These are phyloP conservation scores for Echinochloa phyllopogon DNA, from an alignment of 176 grass and related monocot species.

Conservation along the genomic window DNA sequence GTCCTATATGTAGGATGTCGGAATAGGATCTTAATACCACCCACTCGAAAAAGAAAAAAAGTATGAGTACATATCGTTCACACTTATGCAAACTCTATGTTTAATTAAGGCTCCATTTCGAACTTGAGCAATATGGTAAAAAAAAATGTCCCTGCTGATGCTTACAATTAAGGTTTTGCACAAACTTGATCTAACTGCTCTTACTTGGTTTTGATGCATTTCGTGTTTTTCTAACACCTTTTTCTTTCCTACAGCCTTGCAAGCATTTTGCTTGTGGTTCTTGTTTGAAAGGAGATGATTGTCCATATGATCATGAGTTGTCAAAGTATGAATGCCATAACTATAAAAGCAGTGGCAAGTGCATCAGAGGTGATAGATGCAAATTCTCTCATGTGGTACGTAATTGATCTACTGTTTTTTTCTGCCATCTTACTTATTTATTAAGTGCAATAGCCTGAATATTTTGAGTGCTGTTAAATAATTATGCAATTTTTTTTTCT, in stretches of 20 bases:
- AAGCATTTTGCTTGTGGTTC: conserved; percentile 38
- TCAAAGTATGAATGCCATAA: background rate
- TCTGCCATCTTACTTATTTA: conserved; percentile 33
- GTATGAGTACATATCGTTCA: background rate
- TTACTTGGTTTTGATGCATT: too few species aligned
- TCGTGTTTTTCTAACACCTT: too few species aligned
- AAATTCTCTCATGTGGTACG: conserved; percentile 95
- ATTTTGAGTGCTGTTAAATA: background rate
- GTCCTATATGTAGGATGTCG: background rate
- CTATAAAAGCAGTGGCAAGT: too few species aligned
- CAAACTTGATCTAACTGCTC: too few species aligned
- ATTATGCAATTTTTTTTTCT: conserved; percentile 5
- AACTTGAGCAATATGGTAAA: too few species aligned
- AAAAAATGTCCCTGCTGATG: background rate
- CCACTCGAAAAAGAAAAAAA: background rate
- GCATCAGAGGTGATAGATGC: conserved; percentile 55
- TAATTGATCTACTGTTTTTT: conserved; percentile 6
- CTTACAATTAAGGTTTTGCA: too few species aligned
- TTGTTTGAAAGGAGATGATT: too few species aligned
- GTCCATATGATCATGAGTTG: too few species aligned
- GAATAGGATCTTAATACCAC: background rate
- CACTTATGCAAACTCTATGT: too few species aligned
- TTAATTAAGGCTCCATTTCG: too few species aligned
- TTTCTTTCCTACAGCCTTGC: too few species aligned
- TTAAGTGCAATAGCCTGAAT: background rate